Evolutionary conservation across 1,284 basidiomycete species (phyloP).

Genomic region (Ceratobasidium sp.): DNA sequence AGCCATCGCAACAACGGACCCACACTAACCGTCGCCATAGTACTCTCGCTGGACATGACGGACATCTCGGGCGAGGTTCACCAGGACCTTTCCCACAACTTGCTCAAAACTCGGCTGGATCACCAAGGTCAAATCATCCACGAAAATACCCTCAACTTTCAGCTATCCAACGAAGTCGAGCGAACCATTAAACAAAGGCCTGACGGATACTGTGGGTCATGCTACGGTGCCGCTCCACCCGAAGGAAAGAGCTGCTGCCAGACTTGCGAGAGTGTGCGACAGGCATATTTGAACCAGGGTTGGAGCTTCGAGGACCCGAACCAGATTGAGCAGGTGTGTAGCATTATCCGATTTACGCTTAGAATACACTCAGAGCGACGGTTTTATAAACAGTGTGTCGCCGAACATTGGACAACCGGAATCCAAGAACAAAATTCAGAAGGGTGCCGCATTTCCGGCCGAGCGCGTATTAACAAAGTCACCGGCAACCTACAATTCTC

Average conservation of each 20-base stretch:
- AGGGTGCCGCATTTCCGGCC: too few relatives aligned
- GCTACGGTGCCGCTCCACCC: conserved; percentile 91
- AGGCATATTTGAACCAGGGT: too few relatives aligned
- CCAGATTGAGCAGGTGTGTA: too few relatives aligned
- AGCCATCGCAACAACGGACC: too few relatives aligned
- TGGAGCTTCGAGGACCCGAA: too few relatives aligned
- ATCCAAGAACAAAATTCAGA: too few relatives aligned
- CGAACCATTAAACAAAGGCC: conserved; percentile 75
- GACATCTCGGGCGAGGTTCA: conserved; percentile 98
- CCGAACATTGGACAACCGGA: too few relatives aligned
- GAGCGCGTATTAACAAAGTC: too few relatives aligned
- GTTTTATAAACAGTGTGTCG: too few relatives aligned
- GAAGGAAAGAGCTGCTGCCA: conserved; percentile 89
- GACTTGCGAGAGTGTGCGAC: conserved; percentile 76
- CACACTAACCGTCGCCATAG: conserved; percentile 65
- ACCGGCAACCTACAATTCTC: too few relatives aligned
- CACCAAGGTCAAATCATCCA: conserved; percentile 71
- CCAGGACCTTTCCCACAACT: conserved; percentile 89
- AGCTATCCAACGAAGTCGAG: conserved; percentile 86
- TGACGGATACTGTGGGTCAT: conserved; percentile 91
- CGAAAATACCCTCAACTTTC: conserved; percentile 60
- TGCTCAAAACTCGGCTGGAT: conserved; percentile 86
- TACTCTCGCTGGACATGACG: conserved; percentile 96
- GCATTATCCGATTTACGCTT: too few relatives aligned
- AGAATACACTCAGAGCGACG: too few relatives aligned